A percentile compares a stretch with the other conserved stretches of the same genome.
Conservation (phyloP, 2,329 filamentous ascomycete genomes). For the Penicillium frequentans region DNA sequence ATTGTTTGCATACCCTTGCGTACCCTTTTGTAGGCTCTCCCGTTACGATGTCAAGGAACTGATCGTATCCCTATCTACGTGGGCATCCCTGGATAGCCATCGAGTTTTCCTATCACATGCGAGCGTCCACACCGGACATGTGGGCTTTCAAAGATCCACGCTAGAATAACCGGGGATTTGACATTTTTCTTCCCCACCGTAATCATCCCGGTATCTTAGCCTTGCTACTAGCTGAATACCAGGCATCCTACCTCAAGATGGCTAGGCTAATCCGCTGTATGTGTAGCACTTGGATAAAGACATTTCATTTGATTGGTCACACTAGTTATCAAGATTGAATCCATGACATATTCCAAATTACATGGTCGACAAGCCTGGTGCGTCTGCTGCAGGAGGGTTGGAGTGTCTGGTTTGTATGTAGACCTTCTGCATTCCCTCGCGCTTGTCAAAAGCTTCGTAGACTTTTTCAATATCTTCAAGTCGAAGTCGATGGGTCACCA, state of each 20-base stretch:
- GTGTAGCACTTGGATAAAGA: background rate
- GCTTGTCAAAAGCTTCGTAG: conserved; percentile 60
- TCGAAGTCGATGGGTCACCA: conserved; percentile 74
- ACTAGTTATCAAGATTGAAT: background rate
- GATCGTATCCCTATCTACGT: no score
- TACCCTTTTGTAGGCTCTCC: background rate
- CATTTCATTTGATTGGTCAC: background rate
- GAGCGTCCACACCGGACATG: no score
- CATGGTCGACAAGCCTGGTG: background rate
- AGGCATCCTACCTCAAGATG: no score
- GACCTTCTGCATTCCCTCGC: conserved; percentile 73
- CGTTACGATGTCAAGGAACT: no score
- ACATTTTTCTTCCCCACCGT: no score
- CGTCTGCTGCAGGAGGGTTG: conserved; percentile 41
- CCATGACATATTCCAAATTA: background rate
- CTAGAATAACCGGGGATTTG: no score
- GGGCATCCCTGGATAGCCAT: no score
- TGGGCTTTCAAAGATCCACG: no score
- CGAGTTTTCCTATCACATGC: no score
- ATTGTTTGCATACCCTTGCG: background rate
- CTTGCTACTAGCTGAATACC: no score
- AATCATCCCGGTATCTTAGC: no score
- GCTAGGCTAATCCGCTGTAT: no score
- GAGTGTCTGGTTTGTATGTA: conserved; percentile 63
- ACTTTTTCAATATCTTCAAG: conserved; percentile 70